Base-by-base conservation (phyloP, 1,284 basidiomycete species). In the Ceratobasidium sp. region DNA sequence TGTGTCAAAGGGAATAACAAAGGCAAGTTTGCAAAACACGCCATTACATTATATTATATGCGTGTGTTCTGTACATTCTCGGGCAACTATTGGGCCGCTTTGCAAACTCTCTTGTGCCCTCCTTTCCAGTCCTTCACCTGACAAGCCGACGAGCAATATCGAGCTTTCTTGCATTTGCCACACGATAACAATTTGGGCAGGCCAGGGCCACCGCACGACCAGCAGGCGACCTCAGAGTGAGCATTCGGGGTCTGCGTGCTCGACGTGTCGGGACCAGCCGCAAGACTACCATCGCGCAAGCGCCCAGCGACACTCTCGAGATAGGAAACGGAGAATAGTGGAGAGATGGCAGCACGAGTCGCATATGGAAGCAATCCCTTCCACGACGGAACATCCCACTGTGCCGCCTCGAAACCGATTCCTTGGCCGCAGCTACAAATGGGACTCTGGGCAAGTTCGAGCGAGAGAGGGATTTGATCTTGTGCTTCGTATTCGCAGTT, bases 81-180 rank as follows among this genome's bases (percentile, higher is more conserved):
- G n/a, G n/a, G n/a, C n/a, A n/a, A n/a, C n/a, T n/a, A n/a, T n/a
- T n/a, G n/a, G n/a, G n/a, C n/a, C n/a, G 36, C 27, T 22, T 62
- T 51, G 36, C 65, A 67, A 19, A 22, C 53, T 7, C 47, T n/a
- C 57, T 73, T 73, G 22, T 73, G 59, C 31, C 41, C 57, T 17
- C 6, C 44, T 48, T 73, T 73, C 59, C 71, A 73, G 29, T 73
- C 57, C 59, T 33, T 27, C 27, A 45, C 22, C n/a, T 72, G 67
- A 36, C 67, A 72, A 9, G 11, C 11, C 15, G 22, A n/a, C 54
- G 67, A 60, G 24, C 67, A 72, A 24, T 72, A 72, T 31, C 27
- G 45, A 14, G 67, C 67, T 45, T 50, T 60, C 45, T 60, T 72
- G 44, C 67, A 72, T 45, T 33, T 22, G 31, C 29, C 24, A 31